A percentile compares a stretch with the other conserved stretches of the same genome.
These are phyloP conservation scores for Vitis rupestris DNA, from an alignment of 164 flowering plant species.

Conservation along the genomic window DNA sequence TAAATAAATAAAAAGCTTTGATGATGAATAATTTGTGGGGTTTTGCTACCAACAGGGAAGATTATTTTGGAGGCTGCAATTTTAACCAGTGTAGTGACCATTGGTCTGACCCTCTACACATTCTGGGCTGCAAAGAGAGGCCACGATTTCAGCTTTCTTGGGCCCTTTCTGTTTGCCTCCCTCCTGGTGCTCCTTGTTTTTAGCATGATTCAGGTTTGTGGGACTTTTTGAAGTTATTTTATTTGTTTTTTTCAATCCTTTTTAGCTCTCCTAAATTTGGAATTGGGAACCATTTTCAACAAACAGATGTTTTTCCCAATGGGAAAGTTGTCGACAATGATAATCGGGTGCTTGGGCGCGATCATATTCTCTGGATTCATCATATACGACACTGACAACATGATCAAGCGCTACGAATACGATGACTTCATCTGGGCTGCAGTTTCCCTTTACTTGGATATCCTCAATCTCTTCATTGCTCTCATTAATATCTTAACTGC, in stretches of 20 bases:
- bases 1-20: too few species aligned
- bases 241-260: not conserved
- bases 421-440: slow-evolving; percentile 54
- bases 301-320: slow-evolving; percentile 40
- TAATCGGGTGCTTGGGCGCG: slow-evolving; percentile 29
- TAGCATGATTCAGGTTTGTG: slow-evolving; percentile 36
- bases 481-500: slow-evolving; percentile 26
- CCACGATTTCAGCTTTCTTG: slow-evolving; percentile 49
- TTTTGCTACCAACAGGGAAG: slow-evolving; percentile 30
- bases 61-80: slow-evolving; percentile 36
- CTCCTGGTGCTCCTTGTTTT: slow-evolving; percentile 32
- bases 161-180: slow-evolving; percentile 45
- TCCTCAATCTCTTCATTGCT: slow-evolving; percentile 40
- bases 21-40: too few species aligned
- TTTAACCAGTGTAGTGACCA: slow-evolving; percentile 37
- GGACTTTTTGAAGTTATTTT: not conserved
- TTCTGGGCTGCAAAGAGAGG: slow-evolving; percentile 60
- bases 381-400: slow-evolving; percentile 47
- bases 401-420: slow-evolving; percentile 45
- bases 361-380: slow-evolving; percentile 45
- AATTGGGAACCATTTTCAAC: not conserved
- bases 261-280: not conserved
- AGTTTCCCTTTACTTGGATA: slow-evolving; percentile 39
- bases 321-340: slow-evolving; percentile 28
- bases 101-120: slow-evolving; percentile 53